Evolutionary conservation across 2,329 filamentous ascomycete genomes (phyloP).

Genomic region (Hypomyces rosellus): DNA sequence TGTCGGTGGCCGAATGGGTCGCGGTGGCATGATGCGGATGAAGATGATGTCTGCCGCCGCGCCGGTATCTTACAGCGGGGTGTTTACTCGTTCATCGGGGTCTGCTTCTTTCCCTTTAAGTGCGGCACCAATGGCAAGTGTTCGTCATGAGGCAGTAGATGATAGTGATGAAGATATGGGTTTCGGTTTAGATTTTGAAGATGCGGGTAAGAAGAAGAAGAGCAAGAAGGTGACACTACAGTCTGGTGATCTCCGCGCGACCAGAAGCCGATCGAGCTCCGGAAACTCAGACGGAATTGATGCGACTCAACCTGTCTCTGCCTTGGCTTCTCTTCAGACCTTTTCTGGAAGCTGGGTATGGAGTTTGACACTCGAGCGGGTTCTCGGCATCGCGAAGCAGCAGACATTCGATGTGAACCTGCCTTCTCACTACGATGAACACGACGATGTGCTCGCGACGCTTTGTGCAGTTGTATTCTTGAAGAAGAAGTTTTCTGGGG

Average conservation of each 20-base stretch:
- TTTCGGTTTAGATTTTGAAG: background rate
- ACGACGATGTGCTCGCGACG: constrained; percentile 21
- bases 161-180: too few species aligned
- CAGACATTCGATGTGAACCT: constrained; percentile 8
- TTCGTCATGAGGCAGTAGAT: too few species aligned
- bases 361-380: constrained; percentile 19
- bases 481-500: constrained; percentile 34
- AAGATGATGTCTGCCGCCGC: background rate
- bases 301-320: background rate
- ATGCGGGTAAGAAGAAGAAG: background rate
- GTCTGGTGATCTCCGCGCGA: background rate
- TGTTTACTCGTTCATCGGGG: too few species aligned
- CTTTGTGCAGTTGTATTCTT: constrained; percentile 31
- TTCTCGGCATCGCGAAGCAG: constrained; percentile 19
- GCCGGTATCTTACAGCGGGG: too few species aligned
- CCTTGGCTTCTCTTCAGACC: constrained; percentile 47
- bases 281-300: background rate
- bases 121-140: too few species aligned
- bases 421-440: constrained; percentile 2
- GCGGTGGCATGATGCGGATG: background rate
- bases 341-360: constrained; percentile 28
- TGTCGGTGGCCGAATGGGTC: too few species aligned
- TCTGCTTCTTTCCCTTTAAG: too few species aligned
- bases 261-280: background rate
- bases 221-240: background rate